A percentile compares a stretch with the other conserved stretches of the same genome.
phyloP scores from a whole-genome alignment of 352 stramenopile genomes.

The Pythium pectinolyticum region DNA sequence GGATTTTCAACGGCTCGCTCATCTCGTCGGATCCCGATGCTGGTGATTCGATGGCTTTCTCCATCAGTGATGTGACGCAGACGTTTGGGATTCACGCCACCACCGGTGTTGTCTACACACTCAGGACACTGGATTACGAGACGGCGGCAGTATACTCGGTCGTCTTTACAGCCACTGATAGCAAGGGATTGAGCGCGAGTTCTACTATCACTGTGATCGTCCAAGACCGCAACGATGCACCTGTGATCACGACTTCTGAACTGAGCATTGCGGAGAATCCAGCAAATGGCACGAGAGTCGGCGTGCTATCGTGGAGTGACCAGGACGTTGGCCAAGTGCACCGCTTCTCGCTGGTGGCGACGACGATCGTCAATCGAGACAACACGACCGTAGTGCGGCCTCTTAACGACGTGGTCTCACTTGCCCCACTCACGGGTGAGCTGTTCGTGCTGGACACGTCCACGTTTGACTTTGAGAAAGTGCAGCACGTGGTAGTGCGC shows the following conservation, averaged over 20 bases:
- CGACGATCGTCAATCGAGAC: constrained; percentile 11
- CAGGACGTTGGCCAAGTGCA: constrained; percentile 25
- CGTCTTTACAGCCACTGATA: constrained; percentile 21
- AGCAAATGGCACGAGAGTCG: constrained; percentile 8
- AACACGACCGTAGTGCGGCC: constrained; percentile 2
- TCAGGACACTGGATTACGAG: constrained; percentile 25
- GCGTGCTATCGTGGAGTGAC: constrained; percentile 16
- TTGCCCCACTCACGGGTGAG: constrained; percentile 5
- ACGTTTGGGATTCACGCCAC: constrained; percentile 18
- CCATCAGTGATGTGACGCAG: constrained; percentile 11
- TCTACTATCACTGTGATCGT: constrained; percentile 22
- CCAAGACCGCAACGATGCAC: constrained; percentile 31
- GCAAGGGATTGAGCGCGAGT: neutral
- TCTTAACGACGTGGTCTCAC: constrained; percentile 15
- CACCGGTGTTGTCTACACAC: constrained; percentile 21
- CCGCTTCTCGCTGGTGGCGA: constrained; percentile 11
- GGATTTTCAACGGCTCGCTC: constrained; percentile 20
- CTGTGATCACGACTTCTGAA: constrained; percentile 5
- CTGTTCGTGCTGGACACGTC: constrained; percentile 12
- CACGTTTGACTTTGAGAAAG: constrained; percentile 27
- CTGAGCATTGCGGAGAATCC: constrained; percentile 25
- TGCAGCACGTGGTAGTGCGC: constrained; percentile 13
- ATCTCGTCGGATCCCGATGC: constrained; percentile 23
- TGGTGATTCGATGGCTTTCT: constrained; percentile 19
- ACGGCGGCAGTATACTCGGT: constrained; percentile 15